phyloP scores from a whole-genome alignment of 1,284 basidiomycete genomes.

The Fomitopsis pinicola region DNA sequence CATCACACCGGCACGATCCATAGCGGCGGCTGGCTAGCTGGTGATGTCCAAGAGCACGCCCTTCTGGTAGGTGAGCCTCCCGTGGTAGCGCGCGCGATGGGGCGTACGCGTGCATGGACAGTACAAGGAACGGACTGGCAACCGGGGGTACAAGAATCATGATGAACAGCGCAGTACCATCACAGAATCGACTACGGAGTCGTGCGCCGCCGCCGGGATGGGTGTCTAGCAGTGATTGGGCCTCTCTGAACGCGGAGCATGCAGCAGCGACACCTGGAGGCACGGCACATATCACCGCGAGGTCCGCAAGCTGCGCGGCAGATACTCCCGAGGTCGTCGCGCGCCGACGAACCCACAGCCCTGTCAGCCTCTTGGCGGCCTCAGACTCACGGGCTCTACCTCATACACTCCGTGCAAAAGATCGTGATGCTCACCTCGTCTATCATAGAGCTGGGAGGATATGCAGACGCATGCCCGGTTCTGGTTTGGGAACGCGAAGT shows the following conservation, averaged over 20 bases:
- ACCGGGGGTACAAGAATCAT: neutral
- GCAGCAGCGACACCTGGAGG: neutral
- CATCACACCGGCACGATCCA: neutral
- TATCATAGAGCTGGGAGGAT: slow-evolving; percentile 91
- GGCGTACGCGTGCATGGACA: neutral
- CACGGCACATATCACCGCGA: neutral
- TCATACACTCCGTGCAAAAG: neutral
- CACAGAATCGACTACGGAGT: neutral
- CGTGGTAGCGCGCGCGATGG: neutral
- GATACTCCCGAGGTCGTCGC: neutral
- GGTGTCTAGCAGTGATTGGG: too few relatives aligned
- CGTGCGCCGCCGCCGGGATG: neutral
- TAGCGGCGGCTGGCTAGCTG: neutral
- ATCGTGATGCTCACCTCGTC: slow-evolving; percentile 67
- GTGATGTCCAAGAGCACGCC: neutral
- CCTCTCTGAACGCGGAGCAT: too few relatives aligned
- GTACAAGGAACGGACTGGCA: neutral
- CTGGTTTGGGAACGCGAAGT: slow-evolving; percentile 93
- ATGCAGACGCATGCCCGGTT: slow-evolving; percentile 96
- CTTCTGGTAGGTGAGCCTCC: neutral
- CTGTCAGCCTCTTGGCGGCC: neutral
- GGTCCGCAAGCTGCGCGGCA: neutral
- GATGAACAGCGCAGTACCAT: neutral
- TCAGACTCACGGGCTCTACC: neutral
- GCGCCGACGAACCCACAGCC: neutral